phyloP scores from a whole-genome alignment of 306 rosid species.

The Trichosanthes cucumerina region DNA sequence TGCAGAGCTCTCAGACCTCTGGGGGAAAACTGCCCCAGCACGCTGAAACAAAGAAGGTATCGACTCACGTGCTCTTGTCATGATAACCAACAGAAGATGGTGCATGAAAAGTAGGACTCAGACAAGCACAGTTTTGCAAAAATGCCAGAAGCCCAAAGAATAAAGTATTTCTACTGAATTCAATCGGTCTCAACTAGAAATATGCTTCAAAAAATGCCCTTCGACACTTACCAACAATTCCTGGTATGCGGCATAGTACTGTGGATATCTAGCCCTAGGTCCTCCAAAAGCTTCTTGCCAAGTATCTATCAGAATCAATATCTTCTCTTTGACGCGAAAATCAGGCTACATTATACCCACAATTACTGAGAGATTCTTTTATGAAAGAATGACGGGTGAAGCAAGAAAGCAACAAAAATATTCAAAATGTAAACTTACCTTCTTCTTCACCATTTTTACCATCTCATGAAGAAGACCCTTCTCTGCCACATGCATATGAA shows the following conservation, averaged over 20 bases:
- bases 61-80: slow-evolving; percentile 1
- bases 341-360: slow-evolving; percentile 63
- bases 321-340: slow-evolving; percentile 80
- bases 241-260: slow-evolving; percentile 83
- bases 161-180: background rate
- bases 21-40: slow-evolving; percentile 91
- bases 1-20: slow-evolving; percentile 62
- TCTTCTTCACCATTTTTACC: slow-evolving; percentile 85
- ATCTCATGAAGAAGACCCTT: slow-evolving; percentile 84
- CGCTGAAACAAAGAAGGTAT: slow-evolving; percentile 44
- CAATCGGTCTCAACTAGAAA: background rate
- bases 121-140: background rate
- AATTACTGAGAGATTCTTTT: slow-evolving; percentile 23
- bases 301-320: slow-evolving; percentile 72
- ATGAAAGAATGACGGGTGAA: background rate
- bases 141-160: background rate
- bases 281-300: slow-evolving; percentile 99
- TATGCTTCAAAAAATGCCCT: background rate
- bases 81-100: background rate
- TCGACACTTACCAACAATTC: slow-evolving; percentile 65
- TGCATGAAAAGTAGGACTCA: background rate
- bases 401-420: slow-evolving; percentile 17
- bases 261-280: slow-evolving; percentile 92
- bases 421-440: slow-evolving; percentile 38
- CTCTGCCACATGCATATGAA: slow-evolving; percentile 99